A percentile compares a stretch with the other conserved stretches of the same genome.
Evolutionary conservation across 192 early-diverging fungal species (phyloP).

Genomic region (Ambispora gerdemannii): DNA sequence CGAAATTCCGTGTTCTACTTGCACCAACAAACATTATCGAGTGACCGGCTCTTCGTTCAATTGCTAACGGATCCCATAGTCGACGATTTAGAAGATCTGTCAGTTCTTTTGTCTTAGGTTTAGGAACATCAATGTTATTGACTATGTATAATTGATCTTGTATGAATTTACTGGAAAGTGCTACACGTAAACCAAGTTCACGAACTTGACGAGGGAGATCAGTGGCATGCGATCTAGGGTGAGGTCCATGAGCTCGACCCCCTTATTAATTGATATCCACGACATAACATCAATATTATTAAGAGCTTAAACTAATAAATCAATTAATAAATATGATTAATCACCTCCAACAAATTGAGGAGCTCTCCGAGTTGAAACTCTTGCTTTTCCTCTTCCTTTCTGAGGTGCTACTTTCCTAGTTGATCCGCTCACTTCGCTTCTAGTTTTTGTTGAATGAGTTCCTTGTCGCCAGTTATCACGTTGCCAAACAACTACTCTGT

Average conservation of each 20-base stretch:
- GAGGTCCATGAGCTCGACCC: slow-evolving; percentile 86
- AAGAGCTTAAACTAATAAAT: too few relatives aligned
- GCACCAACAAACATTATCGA: slow-evolving; percentile 31
- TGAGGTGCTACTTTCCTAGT: slow-evolving; percentile 81
- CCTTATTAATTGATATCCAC: slow-evolving; percentile 48
- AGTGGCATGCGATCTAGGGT: slow-evolving; percentile 75
- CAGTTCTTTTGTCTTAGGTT: slow-evolving; percentile 57
- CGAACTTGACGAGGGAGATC: slow-evolving; percentile 87
- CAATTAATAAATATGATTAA: neutral
- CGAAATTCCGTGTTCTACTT: slow-evolving; percentile 27
- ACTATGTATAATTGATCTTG: slow-evolving; percentile 89
- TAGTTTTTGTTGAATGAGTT: slow-evolving; percentile 77
- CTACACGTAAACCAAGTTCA: slow-evolving; percentile 75
- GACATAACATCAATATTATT: too few relatives aligned
- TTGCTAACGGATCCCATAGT: slow-evolving; percentile 44
- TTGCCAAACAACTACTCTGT: slow-evolving; percentile 86
- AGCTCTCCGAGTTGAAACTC: slow-evolving; percentile 78
- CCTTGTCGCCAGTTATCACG: slow-evolving; percentile 74
- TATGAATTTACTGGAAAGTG: slow-evolving; percentile 82
- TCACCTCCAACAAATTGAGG: slow-evolving; percentile 86
- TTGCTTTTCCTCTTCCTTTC: slow-evolving; percentile 91
- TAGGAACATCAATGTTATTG: slow-evolving; percentile 57
- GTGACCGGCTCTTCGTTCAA: slow-evolving; percentile 32
- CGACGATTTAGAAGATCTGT: slow-evolving; percentile 40
- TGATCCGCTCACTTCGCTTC: slow-evolving; percentile 82